Base-by-base conservation (phyloP, 768 basidiomycete species). In the Panaeolus cyanescens region DNA sequence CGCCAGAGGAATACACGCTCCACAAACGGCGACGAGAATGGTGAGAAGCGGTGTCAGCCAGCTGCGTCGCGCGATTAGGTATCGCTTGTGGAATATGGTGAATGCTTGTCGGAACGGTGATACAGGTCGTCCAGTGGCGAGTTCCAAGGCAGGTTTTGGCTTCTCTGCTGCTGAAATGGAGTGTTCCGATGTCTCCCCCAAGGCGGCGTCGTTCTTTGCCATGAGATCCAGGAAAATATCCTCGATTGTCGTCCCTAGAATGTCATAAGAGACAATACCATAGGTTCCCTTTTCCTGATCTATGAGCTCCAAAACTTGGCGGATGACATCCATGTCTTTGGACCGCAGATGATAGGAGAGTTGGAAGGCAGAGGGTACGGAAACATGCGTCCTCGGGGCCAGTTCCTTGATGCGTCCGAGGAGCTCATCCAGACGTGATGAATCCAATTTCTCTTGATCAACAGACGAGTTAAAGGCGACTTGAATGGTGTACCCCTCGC, bases 141-240 rank as follows among this genome's bases (percentile, higher is more conserved):
- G 76, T 13, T 78, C 64, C 62, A 87, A 70, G 8, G 69, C 64
- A 2, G 64, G 59, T 15, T 71, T 66, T 2, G 62, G 42, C 22
- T 66, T 64, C n/a, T 67, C 65, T 5, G 67, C 54, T 6, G 70
- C 66, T 2, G 64, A 66, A 12, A 50, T 59, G 22, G 66, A 59
- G 39, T 67, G 69, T 36, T 33, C 55, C 13, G 67, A 64, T 17
- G 36, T 22, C 22, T 66, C 69, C 19, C 65, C 65, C 2, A 56
- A 65, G n/a, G 68, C 64, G 13, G 69, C 62, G n/a, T 78, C 73
- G 28, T 81, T 74, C 15, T 80, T 75, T 53, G 72, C 72, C 89
- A 92, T 91, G 17, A 94, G 73, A 37, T 83, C 80, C 19, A 94
- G 79, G 76, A 94, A 93, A 45, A 94, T 89, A 59, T 92, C 90